A percentile compares a stretch with the other conserved stretches of the same genome.
Conservation (phyloP, 352 stramenopile species). For the Thraustochytrium striatum region DNA sequence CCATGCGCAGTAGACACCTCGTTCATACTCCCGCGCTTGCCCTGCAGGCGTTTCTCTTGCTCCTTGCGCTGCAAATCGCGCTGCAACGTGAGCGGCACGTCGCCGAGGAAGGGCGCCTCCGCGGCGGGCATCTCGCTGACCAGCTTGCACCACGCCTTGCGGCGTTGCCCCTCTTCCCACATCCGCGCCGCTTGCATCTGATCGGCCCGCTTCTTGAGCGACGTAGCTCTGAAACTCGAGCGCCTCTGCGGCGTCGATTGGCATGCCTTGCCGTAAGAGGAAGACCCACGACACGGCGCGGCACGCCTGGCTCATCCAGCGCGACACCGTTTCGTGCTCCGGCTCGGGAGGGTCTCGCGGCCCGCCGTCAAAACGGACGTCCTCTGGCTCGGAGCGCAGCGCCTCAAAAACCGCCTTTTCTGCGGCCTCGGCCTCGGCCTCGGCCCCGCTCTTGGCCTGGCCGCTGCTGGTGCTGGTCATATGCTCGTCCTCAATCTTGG, state of each 20-base stretch:
- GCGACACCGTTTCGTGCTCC: conserved; percentile 5
- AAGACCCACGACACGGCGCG: neutral
- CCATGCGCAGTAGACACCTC: neutral
- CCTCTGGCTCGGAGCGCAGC: neutral
- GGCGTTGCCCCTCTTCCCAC: neutral
- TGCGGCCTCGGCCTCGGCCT: neutral
- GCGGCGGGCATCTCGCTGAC: conserved; percentile 14
- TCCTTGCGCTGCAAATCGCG: conserved; percentile 16
- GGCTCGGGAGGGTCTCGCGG: neutral
- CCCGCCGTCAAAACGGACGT: conserved; percentile 9
- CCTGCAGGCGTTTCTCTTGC: neutral
- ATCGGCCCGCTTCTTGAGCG: neutral
- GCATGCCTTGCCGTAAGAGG: neutral
- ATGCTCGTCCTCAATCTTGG: conserved; percentile 8
- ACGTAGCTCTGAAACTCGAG: neutral
- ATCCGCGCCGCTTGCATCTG: neutral
- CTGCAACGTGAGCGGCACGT: conserved; percentile 1
- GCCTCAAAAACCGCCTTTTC: conserved; percentile 4
- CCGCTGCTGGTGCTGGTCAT: neutral
- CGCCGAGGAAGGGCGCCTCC: conserved; percentile 19
- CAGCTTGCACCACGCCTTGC: neutral
- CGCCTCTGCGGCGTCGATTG: neutral
- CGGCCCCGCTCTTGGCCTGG: neutral
- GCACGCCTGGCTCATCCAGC: neutral
- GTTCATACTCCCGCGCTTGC: neutral